phyloP scores from a whole-genome alignment of 2,329 filamentous ascomycete species.

The Daldinia sp. region DNA sequence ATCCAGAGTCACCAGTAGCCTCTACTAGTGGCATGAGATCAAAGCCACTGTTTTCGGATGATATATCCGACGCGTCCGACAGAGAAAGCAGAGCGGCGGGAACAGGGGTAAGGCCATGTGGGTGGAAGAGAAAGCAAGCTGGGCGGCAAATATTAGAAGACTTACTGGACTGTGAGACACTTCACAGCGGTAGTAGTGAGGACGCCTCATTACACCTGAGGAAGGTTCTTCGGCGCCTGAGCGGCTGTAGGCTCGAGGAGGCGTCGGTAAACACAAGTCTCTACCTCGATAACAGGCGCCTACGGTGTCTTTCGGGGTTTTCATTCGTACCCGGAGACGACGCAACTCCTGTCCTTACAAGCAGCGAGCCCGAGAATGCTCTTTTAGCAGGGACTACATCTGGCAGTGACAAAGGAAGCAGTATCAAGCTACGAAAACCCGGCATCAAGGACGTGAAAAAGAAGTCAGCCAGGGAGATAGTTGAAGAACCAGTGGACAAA shows the following conservation, averaged over 20 bases:
- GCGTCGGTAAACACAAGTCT: not conserved
- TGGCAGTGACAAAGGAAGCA: not conserved
- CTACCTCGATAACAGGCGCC: slow-evolving; percentile 15
- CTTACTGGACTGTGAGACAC: slow-evolving; percentile 24
- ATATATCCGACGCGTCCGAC: slow-evolving; percentile 19
- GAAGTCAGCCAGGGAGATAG: not conserved
- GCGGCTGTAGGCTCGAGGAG: not conserved
- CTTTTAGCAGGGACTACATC: not conserved
- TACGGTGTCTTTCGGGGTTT: slow-evolving; percentile 35
- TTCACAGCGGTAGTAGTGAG: not conserved
- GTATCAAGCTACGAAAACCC: not conserved
- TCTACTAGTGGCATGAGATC: not conserved
- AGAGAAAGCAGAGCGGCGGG: not conserved
- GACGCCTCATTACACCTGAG: not conserved
- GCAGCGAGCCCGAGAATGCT: not conserved
- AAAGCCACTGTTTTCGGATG: slow-evolving; percentile 36
- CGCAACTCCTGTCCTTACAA: slow-evolving; percentile 9
- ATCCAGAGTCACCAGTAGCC: not conserved
- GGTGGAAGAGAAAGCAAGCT: slow-evolving; percentile 8
- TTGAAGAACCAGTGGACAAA: not conserved
- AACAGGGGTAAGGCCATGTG: not conserved
- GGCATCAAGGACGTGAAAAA: slow-evolving; percentile 1
- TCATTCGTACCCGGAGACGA: slow-evolving; percentile 46
- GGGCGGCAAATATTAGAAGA: slow-evolving; percentile 30
- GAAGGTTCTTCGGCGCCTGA: not conserved